These are phyloP conservation scores for Rauvolfia tetraphylla DNA, from an alignment of 257 asterid species.

Conservation along the genomic window DNA sequence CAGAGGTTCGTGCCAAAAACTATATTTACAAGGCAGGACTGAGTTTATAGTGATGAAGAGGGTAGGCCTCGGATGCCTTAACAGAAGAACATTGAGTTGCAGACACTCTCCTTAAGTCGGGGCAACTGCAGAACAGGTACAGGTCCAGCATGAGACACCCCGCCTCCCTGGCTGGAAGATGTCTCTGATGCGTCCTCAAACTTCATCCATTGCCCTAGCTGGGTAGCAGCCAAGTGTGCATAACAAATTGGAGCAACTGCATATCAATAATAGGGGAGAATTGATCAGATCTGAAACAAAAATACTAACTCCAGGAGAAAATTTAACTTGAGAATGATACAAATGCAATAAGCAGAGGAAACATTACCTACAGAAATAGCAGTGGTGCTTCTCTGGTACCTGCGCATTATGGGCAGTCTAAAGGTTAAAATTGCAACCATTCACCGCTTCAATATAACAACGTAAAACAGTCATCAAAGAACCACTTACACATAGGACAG, in stretches of 20 bases:
- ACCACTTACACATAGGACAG: constrained; percentile 82
- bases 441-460: no score
- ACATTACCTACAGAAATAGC: constrained; percentile 85
- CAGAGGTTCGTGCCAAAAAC: constrained; percentile 11
- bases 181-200: constrained; percentile 79
- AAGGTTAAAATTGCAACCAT: neutral
- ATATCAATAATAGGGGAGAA: neutral
- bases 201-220: constrained; percentile 81
- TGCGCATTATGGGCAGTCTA: constrained; percentile 21
- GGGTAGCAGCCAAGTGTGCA: constrained; percentile 95
- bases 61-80: constrained; percentile 12
- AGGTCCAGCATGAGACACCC: constrained; percentile 45
- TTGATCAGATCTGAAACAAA: neutral
- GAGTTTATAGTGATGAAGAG: neutral
- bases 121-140: constrained; percentile 78
- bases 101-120: constrained; percentile 52
- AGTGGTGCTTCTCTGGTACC: constrained; percentile 93
- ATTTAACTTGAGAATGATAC: neutral
- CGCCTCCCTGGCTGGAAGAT: constrained; percentile 73
- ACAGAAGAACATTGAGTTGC: constrained; percentile 84
- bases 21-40: constrained; percentile 1
- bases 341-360: neutral
- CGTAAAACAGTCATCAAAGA: neutral
- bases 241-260: constrained; percentile 91
- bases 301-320: neutral